These are phyloP conservation scores for Lentinus tigrinus DNA, from an alignment of 768 basidiomycete species.

Conservation along the genomic window DNA sequence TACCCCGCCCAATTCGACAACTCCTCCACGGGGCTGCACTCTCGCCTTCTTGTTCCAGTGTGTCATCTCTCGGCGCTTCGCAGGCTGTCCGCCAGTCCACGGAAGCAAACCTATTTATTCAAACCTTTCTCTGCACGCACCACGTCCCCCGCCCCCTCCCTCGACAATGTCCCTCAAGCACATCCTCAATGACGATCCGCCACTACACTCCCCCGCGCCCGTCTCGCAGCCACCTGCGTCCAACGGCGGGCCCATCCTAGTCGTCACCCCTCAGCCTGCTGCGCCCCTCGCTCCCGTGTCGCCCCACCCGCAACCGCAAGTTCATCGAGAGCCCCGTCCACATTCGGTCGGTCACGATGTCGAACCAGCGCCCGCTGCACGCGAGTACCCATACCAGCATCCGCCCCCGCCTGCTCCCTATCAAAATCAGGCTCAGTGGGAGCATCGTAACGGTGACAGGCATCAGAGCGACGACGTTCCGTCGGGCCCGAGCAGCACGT, in stretches of 20 bases:
- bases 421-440: slow-evolving; percentile 41
- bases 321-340: slow-evolving; percentile 19
- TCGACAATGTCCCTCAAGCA: slow-evolving; percentile 69
- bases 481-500: slow-evolving; percentile 36
- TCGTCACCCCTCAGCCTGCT: slow-evolving; percentile 20
- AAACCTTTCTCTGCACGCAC: slow-evolving; percentile 8
- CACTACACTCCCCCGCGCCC: slow-evolving; percentile 25
- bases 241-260: slow-evolving; percentile 15
- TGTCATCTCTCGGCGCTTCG: slow-evolving; percentile 19
- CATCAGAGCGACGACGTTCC: slow-evolving; percentile 39
- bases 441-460: slow-evolving; percentile 36
- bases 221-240: slow-evolving; percentile 35
- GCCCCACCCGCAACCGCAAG: slow-evolving; percentile 12
- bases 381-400: slow-evolving; percentile 38
- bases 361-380: slow-evolving; percentile 31
- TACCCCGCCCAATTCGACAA: slow-evolving; percentile 5
- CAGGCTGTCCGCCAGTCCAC: slow-evolving; percentile 18
- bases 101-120: slow-evolving; percentile 20
- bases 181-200: slow-evolving; percentile 72
- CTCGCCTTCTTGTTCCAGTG: slow-evolving; percentile 15
- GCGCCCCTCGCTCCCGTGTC: slow-evolving; percentile 20
- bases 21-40: neutral
- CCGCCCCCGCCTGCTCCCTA: slow-evolving; percentile 33
- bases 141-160: slow-evolving; percentile 12
- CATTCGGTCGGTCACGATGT: slow-evolving; percentile 21